These are phyloP conservation scores for Eudorina sp. DNA, from an alignment of 139 green algal genomes.

Conservation along the genomic window DNA sequence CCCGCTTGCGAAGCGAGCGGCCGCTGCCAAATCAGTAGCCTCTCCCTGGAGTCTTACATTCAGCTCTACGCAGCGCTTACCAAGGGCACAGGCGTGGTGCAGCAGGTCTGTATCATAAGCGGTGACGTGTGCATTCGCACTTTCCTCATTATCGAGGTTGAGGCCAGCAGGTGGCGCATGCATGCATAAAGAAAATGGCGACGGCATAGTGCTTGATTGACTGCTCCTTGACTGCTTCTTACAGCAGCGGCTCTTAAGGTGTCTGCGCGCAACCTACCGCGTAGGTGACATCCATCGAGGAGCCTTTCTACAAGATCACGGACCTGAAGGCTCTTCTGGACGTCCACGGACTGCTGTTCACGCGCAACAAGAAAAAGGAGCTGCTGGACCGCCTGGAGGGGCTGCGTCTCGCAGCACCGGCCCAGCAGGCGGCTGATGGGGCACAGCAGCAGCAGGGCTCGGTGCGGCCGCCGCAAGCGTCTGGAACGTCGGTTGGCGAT, in stretches of 20 bases:
- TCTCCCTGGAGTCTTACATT: slow-evolving; percentile 53
- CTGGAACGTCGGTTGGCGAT: no score
- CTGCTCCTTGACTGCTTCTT: no score
- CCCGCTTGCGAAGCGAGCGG: no score
- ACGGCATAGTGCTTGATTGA: no score
- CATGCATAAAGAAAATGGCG: no score
- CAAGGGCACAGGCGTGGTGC: slow-evolving; percentile 44
- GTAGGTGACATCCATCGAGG: slow-evolving; percentile 48
- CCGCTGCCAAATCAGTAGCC: background rate
- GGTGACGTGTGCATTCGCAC: no score
- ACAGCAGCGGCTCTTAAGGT: no score
- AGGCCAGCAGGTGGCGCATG: no score
- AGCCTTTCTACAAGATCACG: slow-evolving; percentile 53
- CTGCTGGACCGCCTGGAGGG: slow-evolving; percentile 34
- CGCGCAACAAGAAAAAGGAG: slow-evolving; percentile 11
- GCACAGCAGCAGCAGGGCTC: no score
- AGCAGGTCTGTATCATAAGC: slow-evolving; percentile 15
- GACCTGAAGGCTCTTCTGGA: slow-evolving; percentile 49
- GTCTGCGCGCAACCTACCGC: background rate
- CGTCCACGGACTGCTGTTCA: background rate
- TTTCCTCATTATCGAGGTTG: no score
- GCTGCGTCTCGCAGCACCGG: background rate
- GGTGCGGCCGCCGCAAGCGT: no score
- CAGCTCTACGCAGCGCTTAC: slow-evolving; percentile 51
- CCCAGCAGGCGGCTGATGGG: background rate